Base-by-base conservation (phyloP, 139 green algal species). In the Auxenochlorella pyrenoidosa region DNA sequence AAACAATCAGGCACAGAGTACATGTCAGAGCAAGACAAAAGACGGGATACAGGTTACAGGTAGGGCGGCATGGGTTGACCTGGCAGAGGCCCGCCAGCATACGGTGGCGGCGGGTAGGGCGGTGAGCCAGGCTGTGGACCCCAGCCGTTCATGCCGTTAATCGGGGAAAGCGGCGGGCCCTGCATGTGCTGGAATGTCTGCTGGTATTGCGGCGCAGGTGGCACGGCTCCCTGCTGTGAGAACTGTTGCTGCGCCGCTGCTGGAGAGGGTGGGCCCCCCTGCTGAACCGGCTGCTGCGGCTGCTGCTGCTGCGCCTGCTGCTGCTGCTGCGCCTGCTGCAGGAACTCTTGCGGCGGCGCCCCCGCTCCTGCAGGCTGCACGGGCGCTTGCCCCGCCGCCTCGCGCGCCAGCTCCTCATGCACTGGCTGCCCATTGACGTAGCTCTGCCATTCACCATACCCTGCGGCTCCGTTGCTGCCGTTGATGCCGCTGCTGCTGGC, bases 321-420 rank as follows among this genome's bases (percentile, higher is more conserved):
- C 41, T 70, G 77, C 32, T 71, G 66, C 60, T 32, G 41, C 66
- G 66, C 43, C 66, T 86, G 82, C 82, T 68, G 68, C n/a, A 47
- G 59, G 26, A 54, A 63, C 34, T 84, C 70, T 3, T n/a, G 34
- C 32, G 73, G 24, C 73, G 22, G 73, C 28, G 28, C 40, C 28
- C 22, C 73, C 40, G 73, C 73, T 22, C 24, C 73, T 38, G 40
- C 40, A 21, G 40, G 8, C 71, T 15, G 36, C 24, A 26, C 73
- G 15, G 40, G 38, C n/a, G 73, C 73, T 19, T 18, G 77, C 77
- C 13, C 76, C n/a, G 76, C 59, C 59, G 26, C n/a, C 80, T 76
- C 80, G 0, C 18, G 28, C 1, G 65, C 80, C 36, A 78, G 60
- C 30, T 86, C 63, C 63, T 76, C 63, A n/a, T 86, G 80, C 65